Evolutionary conservation across 768 basidiomycete genomes (phyloP).

Genomic region (Rhizopogon vinicolor): DNA sequence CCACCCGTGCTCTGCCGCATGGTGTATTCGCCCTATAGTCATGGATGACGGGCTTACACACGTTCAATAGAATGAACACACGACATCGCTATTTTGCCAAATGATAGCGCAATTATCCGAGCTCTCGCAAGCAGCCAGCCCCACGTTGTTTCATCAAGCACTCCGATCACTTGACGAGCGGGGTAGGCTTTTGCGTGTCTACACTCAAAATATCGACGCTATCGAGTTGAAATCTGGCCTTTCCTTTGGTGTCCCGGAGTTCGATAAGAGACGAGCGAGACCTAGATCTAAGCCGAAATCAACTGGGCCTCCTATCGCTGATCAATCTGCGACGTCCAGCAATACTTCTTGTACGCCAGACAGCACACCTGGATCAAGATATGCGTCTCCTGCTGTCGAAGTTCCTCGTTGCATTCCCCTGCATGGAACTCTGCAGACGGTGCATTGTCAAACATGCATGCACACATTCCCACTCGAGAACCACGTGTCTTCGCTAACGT

Average conservation of each 20-base stretch:
- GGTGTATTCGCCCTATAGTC: not conserved
- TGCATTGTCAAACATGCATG: conserved; percentile 81
- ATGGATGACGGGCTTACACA: conserved; percentile 14
- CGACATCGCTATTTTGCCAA: conserved; percentile 75
- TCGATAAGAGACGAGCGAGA: conserved; percentile 52
- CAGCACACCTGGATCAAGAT: conserved; percentile 27
- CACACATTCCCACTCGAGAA: conserved; percentile 62
- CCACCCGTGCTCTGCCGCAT: not conserved
- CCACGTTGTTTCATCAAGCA: conserved; percentile 77
- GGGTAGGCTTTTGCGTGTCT: conserved; percentile 76
- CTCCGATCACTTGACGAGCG: conserved; percentile 72
- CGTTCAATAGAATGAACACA: conserved; percentile 57
- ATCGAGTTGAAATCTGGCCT: conserved; percentile 86
- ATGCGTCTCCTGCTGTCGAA: conserved; percentile 49
- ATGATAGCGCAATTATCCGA: conserved; percentile 85
- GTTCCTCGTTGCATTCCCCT: conserved; percentile 84
- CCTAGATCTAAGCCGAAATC: conserved; percentile 44
- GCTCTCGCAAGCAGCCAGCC: conserved; percentile 64
- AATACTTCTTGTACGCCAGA: conserved; percentile 11
- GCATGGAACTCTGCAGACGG: conserved; percentile 76
- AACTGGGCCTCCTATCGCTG: conserved; percentile 7
- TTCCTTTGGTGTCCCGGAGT: conserved; percentile 78
- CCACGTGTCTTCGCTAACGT: conserved; percentile 53
- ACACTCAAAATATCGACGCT: conserved; percentile 93
- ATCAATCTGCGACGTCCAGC: conserved; percentile 11